Conservation (phyloP, 768 basidiomycete species). For the Rhizopogon vulgaris region DNA sequence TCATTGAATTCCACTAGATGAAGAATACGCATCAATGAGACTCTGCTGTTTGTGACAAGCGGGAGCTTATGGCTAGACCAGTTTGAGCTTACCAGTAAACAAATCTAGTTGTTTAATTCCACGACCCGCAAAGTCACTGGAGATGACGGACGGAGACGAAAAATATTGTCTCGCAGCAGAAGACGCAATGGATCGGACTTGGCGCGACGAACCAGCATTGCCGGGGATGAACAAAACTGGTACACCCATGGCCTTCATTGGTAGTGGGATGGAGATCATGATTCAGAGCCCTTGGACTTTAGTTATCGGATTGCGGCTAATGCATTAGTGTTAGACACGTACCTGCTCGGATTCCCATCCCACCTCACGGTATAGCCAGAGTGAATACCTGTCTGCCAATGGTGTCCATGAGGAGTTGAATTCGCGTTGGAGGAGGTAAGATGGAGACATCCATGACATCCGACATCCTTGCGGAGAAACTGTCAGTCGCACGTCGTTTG, state of each 20-base stretch:
- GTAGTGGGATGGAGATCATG: not conserved
- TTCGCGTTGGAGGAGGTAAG: constrained; percentile 67
- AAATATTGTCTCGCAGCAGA: constrained; percentile 82
- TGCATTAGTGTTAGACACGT: constrained; percentile 4
- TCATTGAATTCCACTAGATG: constrained; percentile 88
- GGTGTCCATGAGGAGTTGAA: constrained; percentile 69
- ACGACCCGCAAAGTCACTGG: constrained; percentile 45
- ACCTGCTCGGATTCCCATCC: constrained; percentile 75
- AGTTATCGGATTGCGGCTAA: constrained; percentile 8
- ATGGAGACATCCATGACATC: constrained; percentile 96
- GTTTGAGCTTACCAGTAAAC: constrained; percentile 60
- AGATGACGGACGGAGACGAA: constrained; percentile 48
- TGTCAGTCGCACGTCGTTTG: constrained; percentile 35
- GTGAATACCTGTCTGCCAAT: constrained; percentile 66
- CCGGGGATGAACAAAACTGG: constrained; percentile 98
- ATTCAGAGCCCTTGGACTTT: not conserved
- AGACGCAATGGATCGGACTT: constrained; percentile 92
- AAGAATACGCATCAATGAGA: not conserved
- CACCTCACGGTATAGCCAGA: constrained; percentile 89
- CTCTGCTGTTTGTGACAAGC: not conserved
- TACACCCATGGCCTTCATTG: constrained; percentile 37
- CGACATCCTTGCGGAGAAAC: constrained; percentile 88
- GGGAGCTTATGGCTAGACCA: not conserved
- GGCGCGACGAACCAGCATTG: constrained; percentile 91
- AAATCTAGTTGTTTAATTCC: constrained; percentile 65